A percentile compares a stretch with the other conserved stretches of the same genome.
These are phyloP conservation scores for Symbiodinium pilosum DNA, from an alignment of 73 alveolate genomes.

Conservation along the genomic window DNA sequence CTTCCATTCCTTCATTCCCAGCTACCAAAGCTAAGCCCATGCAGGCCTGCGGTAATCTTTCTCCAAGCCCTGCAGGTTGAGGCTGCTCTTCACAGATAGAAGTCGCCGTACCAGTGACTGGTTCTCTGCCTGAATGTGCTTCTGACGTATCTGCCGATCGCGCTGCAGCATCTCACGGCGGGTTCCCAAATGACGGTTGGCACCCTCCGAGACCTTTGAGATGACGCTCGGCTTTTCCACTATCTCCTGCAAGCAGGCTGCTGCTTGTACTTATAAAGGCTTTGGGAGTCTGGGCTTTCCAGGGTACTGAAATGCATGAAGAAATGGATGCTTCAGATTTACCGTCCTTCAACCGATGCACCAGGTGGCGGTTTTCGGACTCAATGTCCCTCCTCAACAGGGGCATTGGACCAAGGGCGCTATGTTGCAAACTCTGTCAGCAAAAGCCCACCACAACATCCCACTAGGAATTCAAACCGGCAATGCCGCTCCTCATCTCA, in stretches of 20 bases:
- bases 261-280: no score
- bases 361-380: conserved; percentile 53
- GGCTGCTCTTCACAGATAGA: conserved; percentile 82
- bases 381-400: conserved; percentile 60
- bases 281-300: no score
- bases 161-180: conserved; percentile 54
- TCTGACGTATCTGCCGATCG: conserved; percentile 58
- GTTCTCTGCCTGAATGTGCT: conserved; percentile 42
- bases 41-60: conserved; percentile 73
- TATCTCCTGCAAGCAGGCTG: conserved; percentile 32
- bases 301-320: no score
- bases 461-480: no score
- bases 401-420: no score
- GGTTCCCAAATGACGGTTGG: background rate
- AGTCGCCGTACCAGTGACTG: conserved; percentile 66
- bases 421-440: no score
- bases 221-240: conserved; percentile 54
- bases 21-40: no score
- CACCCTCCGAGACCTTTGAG: conserved; percentile 25
- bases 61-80: conserved; percentile 44
- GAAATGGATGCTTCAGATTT: no score
- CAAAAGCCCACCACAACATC: no score
- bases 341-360: conserved; percentile 57
- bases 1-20: no score
- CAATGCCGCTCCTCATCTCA: conserved; percentile 44